Percentiles rank a stretch among this genome's conserved stretches.
Evolutionary conservation across 2,329 filamentous ascomycete genomes (phyloP).

Genomic region (Claviceps sp.): DNA sequence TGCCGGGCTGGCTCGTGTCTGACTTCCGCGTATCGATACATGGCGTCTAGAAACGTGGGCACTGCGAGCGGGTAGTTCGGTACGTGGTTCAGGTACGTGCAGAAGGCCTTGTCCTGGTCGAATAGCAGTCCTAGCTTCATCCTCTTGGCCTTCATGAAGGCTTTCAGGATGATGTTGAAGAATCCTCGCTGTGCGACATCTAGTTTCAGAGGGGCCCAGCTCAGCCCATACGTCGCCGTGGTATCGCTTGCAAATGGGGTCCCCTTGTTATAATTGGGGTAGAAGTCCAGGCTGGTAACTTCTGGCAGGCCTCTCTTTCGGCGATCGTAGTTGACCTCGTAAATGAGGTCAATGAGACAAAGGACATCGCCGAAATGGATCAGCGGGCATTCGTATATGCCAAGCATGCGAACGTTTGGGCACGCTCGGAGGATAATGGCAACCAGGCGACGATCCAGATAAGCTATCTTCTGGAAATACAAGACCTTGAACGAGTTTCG

Average conservation of each 20-base stretch:
- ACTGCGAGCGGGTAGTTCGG: constrained; percentile 17
- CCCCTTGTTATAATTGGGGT: constrained; percentile 18
- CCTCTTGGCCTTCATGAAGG: constrained; percentile 18
- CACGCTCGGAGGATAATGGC: constrained; percentile 22
- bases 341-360: constrained; percentile 21
- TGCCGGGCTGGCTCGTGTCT: constrained; percentile 3
- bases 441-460: constrained; percentile 20
- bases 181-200: constrained; percentile 21
- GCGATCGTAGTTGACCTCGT: constrained; percentile 20
- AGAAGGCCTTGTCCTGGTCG: constrained; percentile 16
- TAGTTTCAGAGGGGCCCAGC: constrained; percentile 11
- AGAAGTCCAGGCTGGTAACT: constrained; percentile 20
- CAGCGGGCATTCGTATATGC: constrained; percentile 24
- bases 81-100: constrained; percentile 15
- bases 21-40: constrained; percentile 14
- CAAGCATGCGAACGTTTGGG: constrained; percentile 18
- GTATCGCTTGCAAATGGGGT: constrained; percentile 8
- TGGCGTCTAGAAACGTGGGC: constrained; percentile 19
- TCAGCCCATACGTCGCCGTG: constrained; percentile 16
- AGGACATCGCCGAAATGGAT: constrained; percentile 23
- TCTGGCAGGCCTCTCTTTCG: not conserved
- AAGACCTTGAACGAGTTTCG: constrained; percentile 12
- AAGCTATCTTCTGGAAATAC: constrained; percentile 16
- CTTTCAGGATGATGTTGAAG: constrained; percentile 20
- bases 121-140: constrained; percentile 20